These are phyloP conservation scores for Alternaria alternata DNA, from an alignment of 2,329 filamentous ascomycete species.

Conservation along the genomic window DNA sequence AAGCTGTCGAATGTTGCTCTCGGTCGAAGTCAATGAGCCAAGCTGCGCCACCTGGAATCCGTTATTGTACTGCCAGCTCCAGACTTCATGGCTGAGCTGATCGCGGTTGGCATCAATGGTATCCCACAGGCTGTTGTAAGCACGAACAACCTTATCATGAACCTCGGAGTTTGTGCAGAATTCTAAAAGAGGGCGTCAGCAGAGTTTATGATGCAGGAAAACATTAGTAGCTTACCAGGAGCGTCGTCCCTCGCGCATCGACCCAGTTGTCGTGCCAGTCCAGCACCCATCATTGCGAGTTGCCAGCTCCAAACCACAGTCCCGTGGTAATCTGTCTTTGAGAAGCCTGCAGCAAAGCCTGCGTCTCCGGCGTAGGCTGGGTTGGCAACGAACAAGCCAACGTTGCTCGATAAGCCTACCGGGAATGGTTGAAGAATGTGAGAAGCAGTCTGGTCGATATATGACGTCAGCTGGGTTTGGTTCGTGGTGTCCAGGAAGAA, in stretches of 20 bases:
- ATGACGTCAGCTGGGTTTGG: slow-evolving; percentile 63
- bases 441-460: slow-evolving; percentile 65
- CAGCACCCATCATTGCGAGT: slow-evolving; percentile 69
- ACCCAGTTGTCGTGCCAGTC: slow-evolving; percentile 65
- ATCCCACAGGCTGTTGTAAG: slow-evolving; percentile 70
- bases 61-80: slow-evolving; percentile 67
- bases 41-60: slow-evolving; percentile 61
- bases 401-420: slow-evolving; percentile 63
- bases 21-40: slow-evolving; percentile 59
- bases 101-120: slow-evolving; percentile 64
- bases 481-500: slow-evolving; percentile 69
- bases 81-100: slow-evolving; percentile 66
- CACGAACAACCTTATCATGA: slow-evolving; percentile 54
- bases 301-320: slow-evolving; percentile 73
- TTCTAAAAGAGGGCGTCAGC: slow-evolving; percentile 43
- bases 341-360: slow-evolving; percentile 59
- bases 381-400: slow-evolving; percentile 68
- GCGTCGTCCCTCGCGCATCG: slow-evolving; percentile 54
- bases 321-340: slow-evolving; percentile 68
- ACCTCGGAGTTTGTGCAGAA: slow-evolving; percentile 62
- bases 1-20: slow-evolving; percentile 65
- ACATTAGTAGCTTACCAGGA: slow-evolving; percentile 14
- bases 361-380: slow-evolving; percentile 63
- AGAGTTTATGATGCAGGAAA: neutral
- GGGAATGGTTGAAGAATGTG: slow-evolving; percentile 67